These are phyloP conservation scores for Trichoderma asperellum DNA, from an alignment of 2,329 filamentous ascomycete genomes.

Conservation along the genomic window DNA sequence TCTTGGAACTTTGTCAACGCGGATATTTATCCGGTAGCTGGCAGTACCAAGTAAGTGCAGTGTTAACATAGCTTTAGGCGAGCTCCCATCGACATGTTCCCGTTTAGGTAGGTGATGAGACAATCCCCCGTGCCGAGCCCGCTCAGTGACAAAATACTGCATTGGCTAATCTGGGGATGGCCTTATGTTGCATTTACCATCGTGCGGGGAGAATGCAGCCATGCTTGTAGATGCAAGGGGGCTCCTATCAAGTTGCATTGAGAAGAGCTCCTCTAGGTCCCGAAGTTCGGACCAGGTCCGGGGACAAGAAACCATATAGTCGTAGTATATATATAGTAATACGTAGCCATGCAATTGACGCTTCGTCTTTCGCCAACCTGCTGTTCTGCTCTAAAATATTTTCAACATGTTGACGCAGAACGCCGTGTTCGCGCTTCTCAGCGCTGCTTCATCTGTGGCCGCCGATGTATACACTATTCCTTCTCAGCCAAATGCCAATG, in stretches of 20 bases:
- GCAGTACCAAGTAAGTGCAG: too few relatives aligned
- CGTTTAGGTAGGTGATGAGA: slow-evolving; percentile 11
- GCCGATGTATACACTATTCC: slow-evolving; percentile 29
- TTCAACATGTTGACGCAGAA: slow-evolving; percentile 20
- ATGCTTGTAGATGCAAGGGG: background rate
- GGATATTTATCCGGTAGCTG: background rate
- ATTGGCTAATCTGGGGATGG: slow-evolving; percentile 21
- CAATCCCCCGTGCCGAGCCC: slow-evolving; percentile 11
- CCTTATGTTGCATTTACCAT: background rate
- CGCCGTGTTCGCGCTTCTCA: slow-evolving; percentile 26
- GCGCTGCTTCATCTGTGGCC: slow-evolving; percentile 16
- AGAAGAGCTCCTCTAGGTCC: background rate
- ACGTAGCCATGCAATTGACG: background rate
- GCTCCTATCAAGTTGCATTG: slow-evolving; percentile 1
- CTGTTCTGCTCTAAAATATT: background rate
- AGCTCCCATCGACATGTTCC: background rate
- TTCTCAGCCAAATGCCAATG: slow-evolving; percentile 16
- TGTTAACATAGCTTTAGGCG: background rate
- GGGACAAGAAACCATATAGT: background rate
- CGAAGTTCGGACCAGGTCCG: background rate
- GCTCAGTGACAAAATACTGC: background rate
- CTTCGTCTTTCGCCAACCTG: background rate
- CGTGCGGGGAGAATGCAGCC: slow-evolving; percentile 16
- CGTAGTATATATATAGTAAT: background rate
- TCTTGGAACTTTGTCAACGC: background rate